Evolutionary conservation across 108 stramenopile genomes (phyloP), one percentile per base, ranked within the genome.

Genomic region (Pseudonitzschia delicatissima): DNA sequence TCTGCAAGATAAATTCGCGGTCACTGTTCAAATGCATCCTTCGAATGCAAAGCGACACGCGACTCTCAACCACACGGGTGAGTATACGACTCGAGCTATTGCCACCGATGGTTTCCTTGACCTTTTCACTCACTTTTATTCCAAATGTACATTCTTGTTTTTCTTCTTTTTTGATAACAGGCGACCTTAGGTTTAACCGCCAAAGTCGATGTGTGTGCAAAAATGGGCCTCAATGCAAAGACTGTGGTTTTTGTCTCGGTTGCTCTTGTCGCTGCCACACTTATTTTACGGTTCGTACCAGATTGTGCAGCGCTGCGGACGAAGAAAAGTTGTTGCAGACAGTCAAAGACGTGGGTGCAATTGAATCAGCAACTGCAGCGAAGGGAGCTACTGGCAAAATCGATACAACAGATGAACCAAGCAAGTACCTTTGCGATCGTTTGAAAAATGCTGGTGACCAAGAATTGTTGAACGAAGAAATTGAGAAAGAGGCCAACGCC

Each of bases 221-320:
- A 69, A 85, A 88, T 36, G 83, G 84, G 4, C 79, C 71, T 35
- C 36, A 36, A 11, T 91, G 90, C 61, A 45, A 39, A 4, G 42
- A 69, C 33, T 91, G 90, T 33, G 31, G 33, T 21, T 88, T 61
- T 25, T 87, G 87, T 57, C 68, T 80, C 13, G 82, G 79, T 23
- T 91, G 90, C 47, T 87, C 86, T 36, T 91, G 90, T 60, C 71
- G 77, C 23, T 91, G 90, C 51, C 90, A 91, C 49, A 74, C 75
- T 57, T 65, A 58, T 28, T 91, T 87, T 33, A 84, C 86, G 40
- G 52, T 91, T 44, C 69, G 81, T 33, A 80, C 64, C 49, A 82
- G 90, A 7, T 82, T 91, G 31, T 85, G 80, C 71, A 34, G 58
- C 13, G 50, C 69, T 11, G 71, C 68, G 53, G 72, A 76, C 15